phyloP scores from a whole-genome alignment of 2,329 filamentous ascomycete genomes.

The Fusarium sp. region DNA sequence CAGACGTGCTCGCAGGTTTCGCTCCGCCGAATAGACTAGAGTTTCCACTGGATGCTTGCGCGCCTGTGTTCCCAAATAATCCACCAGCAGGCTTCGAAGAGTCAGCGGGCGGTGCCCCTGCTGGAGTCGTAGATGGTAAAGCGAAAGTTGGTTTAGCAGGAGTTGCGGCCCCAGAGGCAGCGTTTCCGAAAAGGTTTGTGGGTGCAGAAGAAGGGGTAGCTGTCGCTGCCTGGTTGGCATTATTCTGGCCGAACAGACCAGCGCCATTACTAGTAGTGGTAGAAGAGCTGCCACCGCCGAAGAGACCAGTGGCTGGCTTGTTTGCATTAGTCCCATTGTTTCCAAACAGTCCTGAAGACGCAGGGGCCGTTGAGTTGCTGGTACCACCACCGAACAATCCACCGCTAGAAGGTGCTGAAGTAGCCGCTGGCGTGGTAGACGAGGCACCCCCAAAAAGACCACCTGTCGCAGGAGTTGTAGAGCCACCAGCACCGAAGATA shows the following conservation, averaged over 20 bases:
- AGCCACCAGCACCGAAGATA: constrained; percentile 41
- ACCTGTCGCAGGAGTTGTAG: constrained; percentile 40
- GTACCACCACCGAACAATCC: constrained; percentile 42
- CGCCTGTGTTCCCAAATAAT: constrained; percentile 39
- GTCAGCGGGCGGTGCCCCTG: constrained; percentile 62
- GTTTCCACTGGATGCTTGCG: constrained; percentile 36
- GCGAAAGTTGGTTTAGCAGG: constrained; percentile 59
- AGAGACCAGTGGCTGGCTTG: constrained; percentile 40
- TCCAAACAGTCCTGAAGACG: constrained; percentile 49
- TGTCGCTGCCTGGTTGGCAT: constrained; percentile 34
- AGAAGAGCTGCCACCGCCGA: constrained; percentile 45
- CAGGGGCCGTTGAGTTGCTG: constrained; percentile 42
- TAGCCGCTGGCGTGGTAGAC: constrained; percentile 43
- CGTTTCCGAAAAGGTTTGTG: constrained; percentile 46
- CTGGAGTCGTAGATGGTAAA: constrained; percentile 65
- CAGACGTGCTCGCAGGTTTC: constrained; percentile 42
- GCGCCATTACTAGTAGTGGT: constrained; percentile 30
- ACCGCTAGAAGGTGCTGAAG: constrained; percentile 38
- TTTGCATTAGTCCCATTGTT: constrained; percentile 31
- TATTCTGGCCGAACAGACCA: constrained; percentile 44
- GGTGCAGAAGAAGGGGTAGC: constrained; percentile 44
- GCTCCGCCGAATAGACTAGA: constrained; percentile 46
- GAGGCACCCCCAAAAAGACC: constrained; percentile 39
- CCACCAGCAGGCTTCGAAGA: constrained; percentile 43
- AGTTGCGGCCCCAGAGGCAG: constrained; percentile 47